Evolutionary conservation across 2,329 filamentous ascomycete species (phyloP).

Genomic region (Phialophora chinensis): DNA sequence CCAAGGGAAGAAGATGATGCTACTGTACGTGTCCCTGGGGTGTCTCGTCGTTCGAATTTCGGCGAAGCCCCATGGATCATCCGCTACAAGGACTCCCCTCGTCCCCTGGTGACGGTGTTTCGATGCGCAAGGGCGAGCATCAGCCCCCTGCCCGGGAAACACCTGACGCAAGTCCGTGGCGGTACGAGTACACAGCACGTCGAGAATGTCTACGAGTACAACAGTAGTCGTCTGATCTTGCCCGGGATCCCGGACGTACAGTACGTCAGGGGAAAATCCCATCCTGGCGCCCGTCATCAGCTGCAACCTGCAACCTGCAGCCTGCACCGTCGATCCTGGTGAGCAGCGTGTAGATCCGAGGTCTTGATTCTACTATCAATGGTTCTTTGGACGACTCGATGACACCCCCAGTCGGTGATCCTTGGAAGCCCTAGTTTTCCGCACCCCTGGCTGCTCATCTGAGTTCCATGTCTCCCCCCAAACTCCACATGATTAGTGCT

Average conservation of each 20-base stretch:
- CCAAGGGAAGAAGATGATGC: slow-evolving; percentile 4
- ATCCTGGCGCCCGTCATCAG: slow-evolving; percentile 4
- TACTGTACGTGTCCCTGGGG: no score
- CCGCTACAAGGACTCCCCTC: background rate
- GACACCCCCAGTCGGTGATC: slow-evolving; percentile 11
- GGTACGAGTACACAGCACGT: background rate
- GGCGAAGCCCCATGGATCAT: slow-evolving; percentile 1
- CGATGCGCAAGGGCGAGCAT: background rate
- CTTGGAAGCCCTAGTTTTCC: slow-evolving; percentile 5
- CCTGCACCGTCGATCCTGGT: slow-evolving; percentile 28
- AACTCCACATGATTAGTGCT: slow-evolving; percentile 13
- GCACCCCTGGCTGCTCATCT: slow-evolving; percentile 19
- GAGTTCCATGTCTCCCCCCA: slow-evolving; percentile 15
- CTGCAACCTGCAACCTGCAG: slow-evolving; percentile 15
- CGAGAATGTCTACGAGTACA: background rate
- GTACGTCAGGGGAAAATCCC: slow-evolving; percentile 21
- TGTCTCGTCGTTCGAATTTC: slow-evolving; percentile 7
- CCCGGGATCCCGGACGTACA: background rate
- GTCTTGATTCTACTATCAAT: slow-evolving; percentile 7
- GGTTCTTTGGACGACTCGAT: slow-evolving; percentile 14
- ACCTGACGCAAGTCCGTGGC: no score
- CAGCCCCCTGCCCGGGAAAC: background rate
- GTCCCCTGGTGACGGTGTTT: background rate
- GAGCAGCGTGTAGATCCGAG: slow-evolving; percentile 25
- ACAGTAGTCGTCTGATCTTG: slow-evolving; percentile 3